Evolutionary conservation across 805 yeast genomes (phyloP), one percentile per base, ranked within the genome.

Genomic region (Candida loeiensis): DNA sequence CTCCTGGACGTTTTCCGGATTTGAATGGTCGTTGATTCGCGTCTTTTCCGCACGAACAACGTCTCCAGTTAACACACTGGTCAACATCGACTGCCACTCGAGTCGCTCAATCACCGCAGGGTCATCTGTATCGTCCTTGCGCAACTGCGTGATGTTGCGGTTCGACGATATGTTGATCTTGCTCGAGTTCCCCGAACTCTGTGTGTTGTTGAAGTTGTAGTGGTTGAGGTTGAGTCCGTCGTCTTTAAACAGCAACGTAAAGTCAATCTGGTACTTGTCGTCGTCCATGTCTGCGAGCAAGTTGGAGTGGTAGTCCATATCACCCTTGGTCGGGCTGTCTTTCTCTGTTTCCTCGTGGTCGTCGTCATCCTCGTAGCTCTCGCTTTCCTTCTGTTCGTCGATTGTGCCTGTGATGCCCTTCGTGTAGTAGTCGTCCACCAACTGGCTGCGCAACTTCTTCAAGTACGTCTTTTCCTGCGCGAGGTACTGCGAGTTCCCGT

Each of bases 71-170:
- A 93, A 74, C 3, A 93, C 98, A 2, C 89, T 76, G 8, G 85
- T 76, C 36, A 93, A 71, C 95, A 93, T 88, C 0, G 91, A 77
- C 61, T 93, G 98, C 99, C 99, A 93, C 62, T 89, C 96, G 9
- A 90, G 67, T 36, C 98, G 73, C 55, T 89, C 97, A 8, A 80
- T 53, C 6, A 82, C 79, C 11, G 66, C 64, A 1, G 75, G 73
- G 48, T 70, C 73, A 35, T 66, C 71, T 15, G 63, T 56, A 16
- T 51, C 57, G 63, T 61, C 75, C 49, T 57, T 43, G 50, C 63
- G 51, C 46, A 69, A 58, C 58, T 47, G 72, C 34, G 51, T 61
- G 36, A 54, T 58, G 53, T 49, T 66, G 61, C 57, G 58, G 49
- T 28, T 65, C 33, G 58, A 60, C 46, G 49, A 64, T n/a, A 39